phyloP scores from a whole-genome alignment of 495 filamentous ascomycete genomes.

The Penicillium alfredii region DNA sequence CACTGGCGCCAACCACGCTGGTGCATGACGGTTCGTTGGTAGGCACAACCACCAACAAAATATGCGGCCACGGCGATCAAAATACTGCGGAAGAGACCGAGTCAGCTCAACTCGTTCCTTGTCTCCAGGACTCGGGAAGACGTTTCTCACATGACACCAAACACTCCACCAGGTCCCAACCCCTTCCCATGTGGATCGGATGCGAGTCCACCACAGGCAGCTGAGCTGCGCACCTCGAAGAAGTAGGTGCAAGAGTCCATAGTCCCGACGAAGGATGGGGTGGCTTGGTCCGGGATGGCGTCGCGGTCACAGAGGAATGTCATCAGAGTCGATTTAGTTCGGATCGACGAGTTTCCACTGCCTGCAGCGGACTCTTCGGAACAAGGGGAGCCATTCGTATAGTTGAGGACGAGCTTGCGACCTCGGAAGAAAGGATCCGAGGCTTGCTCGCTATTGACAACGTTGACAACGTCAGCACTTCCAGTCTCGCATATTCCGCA shows the following conservation, averaged over 20 bases:
- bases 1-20: conserved; percentile 93
- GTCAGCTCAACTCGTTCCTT: no score
- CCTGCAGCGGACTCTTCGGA: conserved; percentile 21
- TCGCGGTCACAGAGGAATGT: conserved; percentile 91
- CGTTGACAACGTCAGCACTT: conserved; percentile 6
- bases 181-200: conserved; percentile 54
- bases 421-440: conserved; percentile 75
- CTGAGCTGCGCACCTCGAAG: conserved; percentile 85
- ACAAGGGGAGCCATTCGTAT: conserved; percentile 84
- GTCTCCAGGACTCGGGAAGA: background rate
- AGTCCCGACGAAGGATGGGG: conserved; percentile 74
- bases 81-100: conserved; percentile 30
- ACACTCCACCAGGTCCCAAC: conserved; percentile 81
- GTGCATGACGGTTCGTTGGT: conserved; percentile 91
- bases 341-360: conserved; percentile 31
- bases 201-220: conserved; percentile 71
- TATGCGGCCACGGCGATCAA: conserved; percentile 81
- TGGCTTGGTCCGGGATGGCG: conserved; percentile 50
- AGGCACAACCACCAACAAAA: conserved; percentile 85
- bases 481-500: background rate
- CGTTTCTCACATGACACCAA: conserved; percentile 74
- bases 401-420: conserved; percentile 86
- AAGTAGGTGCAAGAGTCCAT: conserved; percentile 93
- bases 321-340: conserved; percentile 81
- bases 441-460: conserved; percentile 49